Conservation (phyloP, 495 filamentous ascomycete genomes). For the Aspergillus egyptiacus region DNA sequence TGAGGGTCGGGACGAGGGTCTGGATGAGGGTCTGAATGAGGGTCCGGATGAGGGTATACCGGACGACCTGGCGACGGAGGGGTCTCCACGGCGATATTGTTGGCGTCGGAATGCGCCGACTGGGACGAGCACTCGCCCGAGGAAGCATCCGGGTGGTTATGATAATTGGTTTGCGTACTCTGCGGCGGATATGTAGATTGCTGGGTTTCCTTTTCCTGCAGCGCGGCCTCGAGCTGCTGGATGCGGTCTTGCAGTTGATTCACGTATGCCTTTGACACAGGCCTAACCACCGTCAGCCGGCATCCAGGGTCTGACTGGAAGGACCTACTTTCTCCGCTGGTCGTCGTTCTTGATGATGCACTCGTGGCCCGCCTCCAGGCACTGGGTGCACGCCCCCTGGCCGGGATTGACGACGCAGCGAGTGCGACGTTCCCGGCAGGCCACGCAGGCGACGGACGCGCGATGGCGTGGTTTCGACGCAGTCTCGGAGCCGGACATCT, state of each 20-base stretch:
- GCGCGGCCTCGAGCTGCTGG: background rate
- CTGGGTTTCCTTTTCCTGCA: background rate
- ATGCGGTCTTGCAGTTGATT: background rate
- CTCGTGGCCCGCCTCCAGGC: background rate
- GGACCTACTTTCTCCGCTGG: background rate
- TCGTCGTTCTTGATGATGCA: background rate
- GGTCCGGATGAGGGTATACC: too few relatives aligned
- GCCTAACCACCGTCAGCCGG: too few relatives aligned
- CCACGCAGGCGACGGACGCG: background rate
- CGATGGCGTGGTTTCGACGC: background rate
- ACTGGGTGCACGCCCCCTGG: background rate
- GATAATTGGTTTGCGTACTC: too few relatives aligned
- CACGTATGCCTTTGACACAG: background rate
- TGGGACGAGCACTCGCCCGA: too few relatives aligned
- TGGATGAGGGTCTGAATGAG: too few relatives aligned
- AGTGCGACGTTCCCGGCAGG: background rate
- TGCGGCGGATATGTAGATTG: background rate
- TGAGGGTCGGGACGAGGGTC: too few relatives aligned
- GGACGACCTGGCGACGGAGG: too few relatives aligned
- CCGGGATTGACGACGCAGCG: background rate
- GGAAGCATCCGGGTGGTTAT: too few relatives aligned
- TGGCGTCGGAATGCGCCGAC: too few relatives aligned
- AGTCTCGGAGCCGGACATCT: background rate
- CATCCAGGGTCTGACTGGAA: too few relatives aligned
- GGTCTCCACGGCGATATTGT: too few relatives aligned